phyloP scores from a whole-genome alignment of 345 rosid genomes.

The Salix dunnii region DNA sequence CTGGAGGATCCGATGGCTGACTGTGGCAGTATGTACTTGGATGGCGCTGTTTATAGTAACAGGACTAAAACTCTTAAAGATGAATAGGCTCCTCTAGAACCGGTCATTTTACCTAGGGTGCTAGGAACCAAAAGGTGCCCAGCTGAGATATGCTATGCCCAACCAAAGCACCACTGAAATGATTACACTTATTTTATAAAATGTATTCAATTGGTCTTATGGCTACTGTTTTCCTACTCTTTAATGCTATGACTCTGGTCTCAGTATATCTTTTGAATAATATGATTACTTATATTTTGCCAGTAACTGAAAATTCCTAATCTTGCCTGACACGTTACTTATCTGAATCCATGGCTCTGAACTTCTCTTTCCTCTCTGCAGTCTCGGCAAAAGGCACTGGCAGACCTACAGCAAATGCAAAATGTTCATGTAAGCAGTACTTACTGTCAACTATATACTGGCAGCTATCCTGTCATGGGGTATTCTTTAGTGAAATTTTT shows the following conservation, averaged over 20 bases:
- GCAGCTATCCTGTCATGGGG: slow-evolving; percentile 13
- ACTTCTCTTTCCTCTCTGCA: slow-evolving; percentile 38
- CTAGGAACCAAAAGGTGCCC: no score
- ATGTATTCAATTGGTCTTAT: background rate
- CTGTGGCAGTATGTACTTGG: no score
- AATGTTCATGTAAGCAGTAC: slow-evolving; percentile 57
- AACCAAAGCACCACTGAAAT: no score
- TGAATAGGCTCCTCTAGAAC: no score
- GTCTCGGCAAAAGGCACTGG: slow-evolving; percentile 87
- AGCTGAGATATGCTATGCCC: no score
- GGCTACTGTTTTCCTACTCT: background rate
- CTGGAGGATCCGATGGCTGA: no score
- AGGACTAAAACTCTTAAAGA: no score
- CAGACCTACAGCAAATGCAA: slow-evolving; percentile 76
- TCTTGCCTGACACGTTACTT: background rate
- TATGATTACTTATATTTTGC: background rate
- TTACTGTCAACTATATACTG: slow-evolving; percentile 3
- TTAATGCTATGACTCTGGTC: background rate
- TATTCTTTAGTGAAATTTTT: background rate
- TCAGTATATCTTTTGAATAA: background rate
- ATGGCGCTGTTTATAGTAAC: no score
- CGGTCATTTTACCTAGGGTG: no score
- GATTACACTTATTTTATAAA: background rate
- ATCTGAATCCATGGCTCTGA: background rate
- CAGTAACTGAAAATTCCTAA: background rate